These are phyloP conservation scores for Fusarium neocosmosporiellum DNA, from an alignment of 2,329 filamentous ascomycete species.

Conservation along the genomic window DNA sequence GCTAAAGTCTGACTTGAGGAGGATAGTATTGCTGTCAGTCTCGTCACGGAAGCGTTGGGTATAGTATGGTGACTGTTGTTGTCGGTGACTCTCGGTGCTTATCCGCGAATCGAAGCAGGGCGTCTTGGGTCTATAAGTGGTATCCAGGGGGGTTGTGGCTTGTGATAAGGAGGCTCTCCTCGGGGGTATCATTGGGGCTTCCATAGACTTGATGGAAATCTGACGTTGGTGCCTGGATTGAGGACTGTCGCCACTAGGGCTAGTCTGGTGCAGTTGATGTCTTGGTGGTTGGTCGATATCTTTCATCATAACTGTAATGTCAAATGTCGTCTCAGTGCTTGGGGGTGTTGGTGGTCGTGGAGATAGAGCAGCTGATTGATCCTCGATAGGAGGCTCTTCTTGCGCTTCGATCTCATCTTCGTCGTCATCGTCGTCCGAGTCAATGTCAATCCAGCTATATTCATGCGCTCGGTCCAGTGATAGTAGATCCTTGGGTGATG, in stretches of 20 bases:
- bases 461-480: conserved; percentile 34
- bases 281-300: not conserved
- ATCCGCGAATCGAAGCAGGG: conserved; percentile 20
- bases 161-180: conserved; percentile 33
- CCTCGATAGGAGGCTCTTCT: conserved; percentile 12
- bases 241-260: conserved; percentile 1
- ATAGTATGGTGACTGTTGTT: conserved; percentile 15
- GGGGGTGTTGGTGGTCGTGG: conserved; percentile 48
- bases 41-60: conserved; percentile 31
- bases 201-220: conserved; percentile 28
- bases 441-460: conserved; percentile 53
- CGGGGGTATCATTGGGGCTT: conserved; percentile 37
- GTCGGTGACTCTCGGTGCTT: conserved; percentile 15
- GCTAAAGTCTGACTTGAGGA: conserved; percentile 35
- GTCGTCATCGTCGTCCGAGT: conserved; percentile 47
- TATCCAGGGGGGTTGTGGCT: conserved; percentile 17
- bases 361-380: conserved; percentile 37
- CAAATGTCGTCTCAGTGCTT: conserved; percentile 30
- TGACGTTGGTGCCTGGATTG: conserved; percentile 16
- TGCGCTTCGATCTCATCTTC: conserved; percentile 31
- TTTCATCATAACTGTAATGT: conserved; percentile 33
- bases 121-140: conserved; percentile 16
- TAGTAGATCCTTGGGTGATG: conserved; percentile 42
- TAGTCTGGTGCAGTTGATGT: conserved; percentile 5
- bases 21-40: conserved; percentile 32